These are phyloP conservation scores for Tylopilus felleus DNA, from an alignment of 768 basidiomycete species.

Conservation along the genomic window DNA sequence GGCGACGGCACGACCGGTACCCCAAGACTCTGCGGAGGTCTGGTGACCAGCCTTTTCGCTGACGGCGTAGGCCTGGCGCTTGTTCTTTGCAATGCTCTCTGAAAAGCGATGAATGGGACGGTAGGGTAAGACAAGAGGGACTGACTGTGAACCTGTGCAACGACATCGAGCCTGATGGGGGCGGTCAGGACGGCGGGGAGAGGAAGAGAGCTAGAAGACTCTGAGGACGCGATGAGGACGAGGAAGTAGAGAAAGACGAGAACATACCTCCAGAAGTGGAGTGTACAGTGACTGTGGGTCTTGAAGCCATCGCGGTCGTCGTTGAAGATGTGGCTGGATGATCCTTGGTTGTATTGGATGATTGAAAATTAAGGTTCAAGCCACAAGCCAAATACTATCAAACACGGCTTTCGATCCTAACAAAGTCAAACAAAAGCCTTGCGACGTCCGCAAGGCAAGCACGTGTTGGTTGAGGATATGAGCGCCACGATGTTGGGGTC, in stretches of 20 bases:
- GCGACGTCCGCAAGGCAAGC: constrained; percentile 27
- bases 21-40: constrained; percentile 99
- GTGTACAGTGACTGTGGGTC: constrained; percentile 87
- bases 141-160: constrained; percentile 98
- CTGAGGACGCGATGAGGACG: constrained; percentile 34
- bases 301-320: constrained; percentile 68
- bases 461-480: constrained; percentile 33
- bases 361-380: constrained; percentile 30
- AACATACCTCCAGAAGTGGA: constrained; percentile 68
- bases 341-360: constrained; percentile 8
- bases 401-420: constrained; percentile 18
- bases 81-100: constrained; percentile 99
- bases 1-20: constrained; percentile 99
- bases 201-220: constrained; percentile 84
- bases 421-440: constrained; percentile 29
- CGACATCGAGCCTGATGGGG: constrained; percentile 97
- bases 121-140: constrained; percentile 19
- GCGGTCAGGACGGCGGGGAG: constrained; percentile 96
- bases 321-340: constrained; percentile 36
- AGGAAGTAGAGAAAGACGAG: background rate
- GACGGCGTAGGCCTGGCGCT: constrained; percentile 94
- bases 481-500: constrained; percentile 9
- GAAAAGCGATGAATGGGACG: constrained; percentile 7
- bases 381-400: constrained; percentile 23
- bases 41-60: constrained; percentile 98